Evolutionary conservation across 2,329 filamentous ascomycete genomes (phyloP), one percentile per base, ranked within the genome.

Genomic region (Fusarium armeniacum): DNA sequence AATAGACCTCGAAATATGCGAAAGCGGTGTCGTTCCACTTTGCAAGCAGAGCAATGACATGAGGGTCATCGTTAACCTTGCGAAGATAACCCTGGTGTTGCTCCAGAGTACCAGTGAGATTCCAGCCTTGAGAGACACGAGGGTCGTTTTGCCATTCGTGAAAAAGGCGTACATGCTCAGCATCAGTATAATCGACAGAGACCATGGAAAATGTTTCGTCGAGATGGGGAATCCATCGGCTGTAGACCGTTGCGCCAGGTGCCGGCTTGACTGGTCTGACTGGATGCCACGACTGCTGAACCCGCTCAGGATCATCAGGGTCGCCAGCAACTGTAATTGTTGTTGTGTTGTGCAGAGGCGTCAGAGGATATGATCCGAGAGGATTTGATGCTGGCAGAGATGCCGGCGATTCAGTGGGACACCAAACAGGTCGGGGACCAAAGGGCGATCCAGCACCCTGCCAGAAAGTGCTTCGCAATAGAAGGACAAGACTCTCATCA

Each of bases 91-190:
- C 86, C 65, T 88, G 85, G 78, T 94, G 92, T 77, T 94, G 85
- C 32, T 93, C 91, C 49, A 93, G 79, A 2, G 91, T 91, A 33
- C 92, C 92, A 2, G 90, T 92, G 81, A 93, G 89, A 75, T 93
- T 92, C 92, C 92, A 94, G 6, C 91, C 91, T 75, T 90, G 87
- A 6, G 91, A 91, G 33, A 95, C 92, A 52, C 92, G 90, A 54
- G 92, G 92, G 76, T 94, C 92, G 75, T 95, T 95, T 80, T 94
- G 92, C 92, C 92, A 95, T 59, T 84, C 84, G 79, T 94, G 89
- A 83, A 95, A 94, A 7, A 93, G 83, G 18, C 83, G 80, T 52
- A 94, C 80, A 78, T 95, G 91, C 73, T 87, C 83, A 2, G 82
- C 76, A 73, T 92, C 82, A 33, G 84, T 75, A 79, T 87, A 92